Evolutionary conservation across 2,329 filamentous ascomycete genomes (phyloP).

Genomic region (Scleromitrula shiraiana): DNA sequence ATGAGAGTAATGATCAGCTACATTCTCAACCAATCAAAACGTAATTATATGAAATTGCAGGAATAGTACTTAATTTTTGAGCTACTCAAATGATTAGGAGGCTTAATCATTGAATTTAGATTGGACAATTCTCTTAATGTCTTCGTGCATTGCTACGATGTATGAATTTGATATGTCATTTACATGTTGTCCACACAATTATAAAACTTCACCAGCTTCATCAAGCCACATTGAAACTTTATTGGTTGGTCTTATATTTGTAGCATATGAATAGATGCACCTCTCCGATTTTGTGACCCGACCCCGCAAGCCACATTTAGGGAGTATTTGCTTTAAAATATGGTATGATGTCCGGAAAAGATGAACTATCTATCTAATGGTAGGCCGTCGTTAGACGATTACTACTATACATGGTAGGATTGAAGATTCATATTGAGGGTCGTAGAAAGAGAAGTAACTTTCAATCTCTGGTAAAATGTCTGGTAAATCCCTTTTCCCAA

Average conservation of each 20-base stretch:
- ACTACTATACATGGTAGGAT: no score
- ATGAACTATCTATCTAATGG: neutral
- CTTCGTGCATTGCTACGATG: neutral
- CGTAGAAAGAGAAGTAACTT: neutral
- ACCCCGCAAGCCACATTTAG: constrained; percentile 4
- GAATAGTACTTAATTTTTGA: neutral
- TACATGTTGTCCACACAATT: neutral
- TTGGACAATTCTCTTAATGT: neutral
- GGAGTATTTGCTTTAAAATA: neutral
- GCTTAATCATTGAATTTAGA: neutral
- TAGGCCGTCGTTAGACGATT: no score
- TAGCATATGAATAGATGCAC: neutral
- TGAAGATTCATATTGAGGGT: no score
- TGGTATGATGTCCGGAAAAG: neutral
- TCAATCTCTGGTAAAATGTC: no score
- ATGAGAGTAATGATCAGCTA: neutral
- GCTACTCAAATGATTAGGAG: neutral
- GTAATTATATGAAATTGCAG: neutral
- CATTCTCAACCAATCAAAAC: neutral
- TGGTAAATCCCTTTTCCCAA: neutral
- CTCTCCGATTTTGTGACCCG: neutral
- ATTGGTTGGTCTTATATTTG: neutral
- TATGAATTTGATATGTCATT: constrained; percentile 1
- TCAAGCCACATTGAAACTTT: neutral
- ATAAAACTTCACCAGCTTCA: neutral